These are phyloP conservation scores for Chalaropsis thielavioides DNA, from an alignment of 2,329 filamentous ascomycete genomes.

Conservation along the genomic window DNA sequence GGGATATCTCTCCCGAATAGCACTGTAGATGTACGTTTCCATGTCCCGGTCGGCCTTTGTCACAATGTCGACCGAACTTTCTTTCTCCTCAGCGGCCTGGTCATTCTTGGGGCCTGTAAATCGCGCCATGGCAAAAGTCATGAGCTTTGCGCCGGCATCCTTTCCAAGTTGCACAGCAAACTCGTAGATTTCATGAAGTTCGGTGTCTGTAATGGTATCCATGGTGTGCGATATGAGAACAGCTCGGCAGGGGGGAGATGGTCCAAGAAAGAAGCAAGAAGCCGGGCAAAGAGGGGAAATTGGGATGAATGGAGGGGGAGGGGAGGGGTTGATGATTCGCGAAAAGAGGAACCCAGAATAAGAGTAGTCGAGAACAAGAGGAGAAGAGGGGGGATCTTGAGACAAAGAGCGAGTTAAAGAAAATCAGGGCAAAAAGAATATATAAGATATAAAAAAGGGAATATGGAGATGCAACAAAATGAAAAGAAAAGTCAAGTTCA, in stretches of 20 bases:
- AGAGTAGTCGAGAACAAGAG: constrained; percentile 9
- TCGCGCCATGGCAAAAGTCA: constrained; percentile 44
- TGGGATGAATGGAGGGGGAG: no score
- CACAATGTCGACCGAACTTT: constrained; percentile 62
- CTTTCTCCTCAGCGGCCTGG: constrained; percentile 40
- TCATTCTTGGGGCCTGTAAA: constrained; percentile 28
- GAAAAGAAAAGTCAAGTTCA: not conserved
- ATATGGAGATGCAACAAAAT: not conserved
- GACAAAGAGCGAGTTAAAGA: not conserved
- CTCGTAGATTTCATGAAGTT: constrained; percentile 30
- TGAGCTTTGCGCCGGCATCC: constrained; percentile 52
- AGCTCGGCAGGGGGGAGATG: no score
- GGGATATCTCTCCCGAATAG: constrained; percentile 46
- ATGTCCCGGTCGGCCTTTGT: constrained; percentile 61
- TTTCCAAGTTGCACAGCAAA: constrained; percentile 59
- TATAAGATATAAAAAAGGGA: not conserved
- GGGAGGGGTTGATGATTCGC: not conserved
- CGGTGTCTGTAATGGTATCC: not conserved
- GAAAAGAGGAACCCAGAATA: constrained; percentile 8
- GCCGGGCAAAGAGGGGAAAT: not conserved
- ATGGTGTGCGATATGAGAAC: no score
- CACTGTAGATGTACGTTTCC: constrained; percentile 17
- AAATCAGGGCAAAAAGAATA: not conserved
- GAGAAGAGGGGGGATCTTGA: not conserved
- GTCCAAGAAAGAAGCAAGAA: no score